Evolutionary conservation across 164 flowering plant species (phyloP), one percentile per base, ranked within the genome.

Genomic region (Annona cherimola): DNA sequence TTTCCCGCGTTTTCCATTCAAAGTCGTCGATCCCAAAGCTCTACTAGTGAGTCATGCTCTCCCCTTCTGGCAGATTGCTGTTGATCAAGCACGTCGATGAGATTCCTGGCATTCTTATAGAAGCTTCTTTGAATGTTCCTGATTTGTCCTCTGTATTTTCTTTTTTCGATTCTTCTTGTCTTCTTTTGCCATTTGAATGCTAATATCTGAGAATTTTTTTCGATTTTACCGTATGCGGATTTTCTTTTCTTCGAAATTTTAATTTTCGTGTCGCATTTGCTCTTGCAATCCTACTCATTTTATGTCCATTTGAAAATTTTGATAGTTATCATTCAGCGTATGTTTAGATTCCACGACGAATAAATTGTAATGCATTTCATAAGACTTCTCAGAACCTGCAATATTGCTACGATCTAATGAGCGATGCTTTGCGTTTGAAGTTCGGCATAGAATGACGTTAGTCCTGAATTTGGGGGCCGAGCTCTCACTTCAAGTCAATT

Each of bases 11-110:
- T 63, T 66, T 74, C 46, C 72, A 63, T 43, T 68, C 83, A 2
- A 61, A 76, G 68, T 43, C 82, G 11, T 82, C 84, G 18, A 50
- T 79, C 42, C 55, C 76, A 45, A 70, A 40, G 45, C 74, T 67
- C 62, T 73, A 66, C 61, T 73, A 42, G 81, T 79, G 65, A 67
- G 76, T 5, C 45, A 40, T 39, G 44, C 5, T n/a, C 39, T 43
- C 62, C 16, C 20, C 3, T 35, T 44, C 35, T 9, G 4, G 5
- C 45, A 9, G 4, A 39, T 1, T 42, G 40, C 42, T 43, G 3
- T 66, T 42, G 3, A 7, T 18, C 41, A 43, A 66, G 18, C 5
- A 16, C 40, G 12, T 44, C 7, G 20, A 5, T 66, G 68, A 66
- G 6, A 43, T 18, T 40, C 57, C 16, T 26, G 6, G 42, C 35